Evolutionary conservation across 352 stramenopile genomes (phyloP), one percentile per base, ranked within the genome.

Genomic region (Globisporangium echinulatum): DNA sequence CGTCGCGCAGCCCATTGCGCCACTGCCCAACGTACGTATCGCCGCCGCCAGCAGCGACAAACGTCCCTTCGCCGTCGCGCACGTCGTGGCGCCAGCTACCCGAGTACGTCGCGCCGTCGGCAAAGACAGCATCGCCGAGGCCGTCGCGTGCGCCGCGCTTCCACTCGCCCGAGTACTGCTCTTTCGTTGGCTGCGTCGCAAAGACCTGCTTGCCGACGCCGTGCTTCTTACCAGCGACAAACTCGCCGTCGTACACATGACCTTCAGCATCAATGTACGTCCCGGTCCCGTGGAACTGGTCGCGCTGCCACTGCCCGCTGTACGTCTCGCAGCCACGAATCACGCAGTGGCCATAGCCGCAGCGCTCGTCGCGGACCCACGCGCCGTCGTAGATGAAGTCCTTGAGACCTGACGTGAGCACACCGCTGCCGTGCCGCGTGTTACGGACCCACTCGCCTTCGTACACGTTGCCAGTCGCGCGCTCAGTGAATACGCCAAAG

Each of bases 321-420:
- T 90, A 92, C 10, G 78, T 88, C 64, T 92, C 82, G 19, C 79
- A 81, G 11, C 75, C 76, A 11, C 82, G 77, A 49, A 94, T 87
- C 51, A 90, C 77, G 44, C 84, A 94, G 58, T 89, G 77, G 17
- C 84, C 84, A 40, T 87, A 85, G 2, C 84, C 84, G 33, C 55
- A 69, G 5, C 84, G 80, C n/a, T 77, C 53, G 33, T 88, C 77
- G 11, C 73, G 58, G 2, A 74, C 65, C 84, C 84, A 94, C 11
- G 72, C 59, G n/a, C 84, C 84, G 51, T 94, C 84, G 62, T 89
- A 94, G 54, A 94, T 84, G 54, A 91, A 94, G 54, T 90, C 79
- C 48, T 87, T 85, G 19, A 76, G 77, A 0, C 80, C 85, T 0
- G 78, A 89, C 0, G 77, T 92, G 10, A 92, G 49, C 13, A 92